Percentiles rank a stretch among this genome's conserved stretches.
These are phyloP conservation scores for Fusarium siculi DNA, from an alignment of 2,329 filamentous ascomycete genomes.

Conservation along the genomic window DNA sequence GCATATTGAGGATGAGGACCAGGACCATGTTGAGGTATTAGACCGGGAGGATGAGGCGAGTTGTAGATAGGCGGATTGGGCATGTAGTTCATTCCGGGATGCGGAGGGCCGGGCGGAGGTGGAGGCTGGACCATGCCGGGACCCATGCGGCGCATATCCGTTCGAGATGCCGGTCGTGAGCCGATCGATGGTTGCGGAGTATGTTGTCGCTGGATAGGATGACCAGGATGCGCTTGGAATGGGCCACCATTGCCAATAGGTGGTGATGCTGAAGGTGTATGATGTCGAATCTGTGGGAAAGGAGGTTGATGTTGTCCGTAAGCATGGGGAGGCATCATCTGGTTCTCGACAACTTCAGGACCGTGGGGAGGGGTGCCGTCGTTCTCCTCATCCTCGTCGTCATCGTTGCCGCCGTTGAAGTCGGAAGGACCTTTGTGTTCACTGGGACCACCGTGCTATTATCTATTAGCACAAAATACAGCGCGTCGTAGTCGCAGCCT, in stretches of 20 bases:
- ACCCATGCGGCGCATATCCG: conserved; percentile 79
- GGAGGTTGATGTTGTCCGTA: conserved; percentile 67
- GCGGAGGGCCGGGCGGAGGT: conserved; percentile 65
- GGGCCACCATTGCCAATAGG: conserved; percentile 83
- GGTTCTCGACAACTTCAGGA: conserved; percentile 67
- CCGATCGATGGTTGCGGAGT: conserved; percentile 81
- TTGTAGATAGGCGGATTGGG: conserved; percentile 89
- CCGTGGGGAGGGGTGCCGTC: conserved; percentile 76
- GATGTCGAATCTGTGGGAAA: conserved; percentile 85
- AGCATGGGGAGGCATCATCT: conserved; percentile 76
- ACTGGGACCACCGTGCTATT: conserved; percentile 87
- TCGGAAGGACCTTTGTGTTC: conserved; percentile 96
- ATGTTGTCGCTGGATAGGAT: conserved; percentile 70
- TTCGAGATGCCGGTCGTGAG: conserved; percentile 78
- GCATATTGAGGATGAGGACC: conserved; percentile 34
- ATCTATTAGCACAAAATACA: conserved; percentile 9
- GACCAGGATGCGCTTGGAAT: conserved; percentile 61
- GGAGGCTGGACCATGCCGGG: conserved; percentile 75
- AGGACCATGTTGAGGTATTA: conserved; percentile 40
- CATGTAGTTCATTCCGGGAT: conserved; percentile 80
- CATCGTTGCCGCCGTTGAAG: conserved; percentile 88
- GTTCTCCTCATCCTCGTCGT: conserved; percentile 80
- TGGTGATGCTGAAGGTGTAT: conserved; percentile 87
- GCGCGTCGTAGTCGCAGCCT: neutral
- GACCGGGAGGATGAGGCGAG: conserved; percentile 52